These are phyloP conservation scores for Immersiella caudata DNA, from an alignment of 495 filamentous ascomycete species.

Conservation along the genomic window DNA sequence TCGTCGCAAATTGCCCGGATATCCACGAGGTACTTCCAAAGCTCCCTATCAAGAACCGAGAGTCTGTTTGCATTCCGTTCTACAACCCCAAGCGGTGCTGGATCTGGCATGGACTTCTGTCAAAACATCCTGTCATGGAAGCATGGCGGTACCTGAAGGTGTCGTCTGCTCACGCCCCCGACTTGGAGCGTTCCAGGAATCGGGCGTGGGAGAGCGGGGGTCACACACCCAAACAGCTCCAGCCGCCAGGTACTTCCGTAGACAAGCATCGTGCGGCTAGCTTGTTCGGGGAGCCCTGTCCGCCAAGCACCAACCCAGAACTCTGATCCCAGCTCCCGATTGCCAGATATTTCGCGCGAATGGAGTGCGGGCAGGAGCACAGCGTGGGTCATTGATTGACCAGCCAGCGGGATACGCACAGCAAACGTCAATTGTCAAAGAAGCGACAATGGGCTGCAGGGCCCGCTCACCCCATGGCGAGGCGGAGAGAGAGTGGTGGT, in stretches of 20 bases:
- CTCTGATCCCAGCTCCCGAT: conserved; percentile 4
- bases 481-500: background rate
- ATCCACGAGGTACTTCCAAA: no score
- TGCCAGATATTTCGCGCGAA: conserved; percentile 10
- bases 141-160: conserved; percentile 3
- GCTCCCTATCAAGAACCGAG: background rate
- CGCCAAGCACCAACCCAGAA: background rate
- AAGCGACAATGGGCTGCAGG: conserved; percentile 5
- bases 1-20: background rate
- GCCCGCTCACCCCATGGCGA: background rate
- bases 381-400: conserved; percentile 6
- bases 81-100: background rate
- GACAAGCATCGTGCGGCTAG: conserved; percentile 12
- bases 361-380: background rate
- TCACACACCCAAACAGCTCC: conserved; percentile 11
- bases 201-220: conserved; percentile 8
- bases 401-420: background rate
- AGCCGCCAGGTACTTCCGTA: conserved; percentile 1
- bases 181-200: background rate
- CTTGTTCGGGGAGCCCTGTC: background rate
- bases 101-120: conserved; percentile 6
- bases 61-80: background rate
- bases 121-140: conserved; percentile 11
- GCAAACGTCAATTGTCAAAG: conserved; percentile 8
- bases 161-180: background rate